These are phyloP conservation scores for Sphagnum fallax DNA, from an alignment of 228 moss, liverwort and hornwort genomes.

Conservation along the genomic window DNA sequence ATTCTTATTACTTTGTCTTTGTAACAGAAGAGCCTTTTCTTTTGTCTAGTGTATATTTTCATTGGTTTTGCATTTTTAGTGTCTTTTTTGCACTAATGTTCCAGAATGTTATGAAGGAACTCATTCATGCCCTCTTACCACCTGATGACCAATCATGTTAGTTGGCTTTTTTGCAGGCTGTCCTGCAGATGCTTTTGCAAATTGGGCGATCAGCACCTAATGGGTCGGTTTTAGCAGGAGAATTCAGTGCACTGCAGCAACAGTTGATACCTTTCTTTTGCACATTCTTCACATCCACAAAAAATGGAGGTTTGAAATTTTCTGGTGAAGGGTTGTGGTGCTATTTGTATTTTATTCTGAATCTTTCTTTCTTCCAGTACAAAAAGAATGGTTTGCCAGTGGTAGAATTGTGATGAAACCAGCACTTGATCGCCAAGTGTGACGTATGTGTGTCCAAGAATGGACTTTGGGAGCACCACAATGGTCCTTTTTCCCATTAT, in stretches of 20 bases:
- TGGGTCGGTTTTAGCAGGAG: constrained; percentile 59
- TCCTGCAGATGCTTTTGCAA: constrained; percentile 84
- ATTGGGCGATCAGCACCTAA: constrained; percentile 73
- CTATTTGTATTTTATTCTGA: background rate
- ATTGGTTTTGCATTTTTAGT: too few species aligned
- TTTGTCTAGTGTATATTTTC: too few species aligned
- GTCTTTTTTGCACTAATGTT: too few species aligned
- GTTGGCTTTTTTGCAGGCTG: constrained; percentile 39
- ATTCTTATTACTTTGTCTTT: background rate
- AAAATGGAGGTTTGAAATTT: constrained; percentile 11
- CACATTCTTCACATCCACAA: constrained; percentile 50
- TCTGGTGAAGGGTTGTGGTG: background rate
- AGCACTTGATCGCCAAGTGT: too few species aligned
- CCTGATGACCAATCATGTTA: too few species aligned
- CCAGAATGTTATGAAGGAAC: too few species aligned
- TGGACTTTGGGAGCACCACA: too few species aligned
- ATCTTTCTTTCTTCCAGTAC: background rate
- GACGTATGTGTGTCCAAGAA: too few species aligned
- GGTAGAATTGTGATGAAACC: background rate
- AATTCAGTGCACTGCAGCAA: constrained; percentile 67
- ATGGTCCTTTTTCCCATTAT: too few species aligned
- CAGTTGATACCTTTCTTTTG: constrained; percentile 97
- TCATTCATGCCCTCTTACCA: too few species aligned
- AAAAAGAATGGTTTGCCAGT: background rate
- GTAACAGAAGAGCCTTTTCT: background rate